Evolutionary conservation across 2,329 filamentous ascomycete species (phyloP).

Genomic region (Exophiala phaeomuriformis): DNA sequence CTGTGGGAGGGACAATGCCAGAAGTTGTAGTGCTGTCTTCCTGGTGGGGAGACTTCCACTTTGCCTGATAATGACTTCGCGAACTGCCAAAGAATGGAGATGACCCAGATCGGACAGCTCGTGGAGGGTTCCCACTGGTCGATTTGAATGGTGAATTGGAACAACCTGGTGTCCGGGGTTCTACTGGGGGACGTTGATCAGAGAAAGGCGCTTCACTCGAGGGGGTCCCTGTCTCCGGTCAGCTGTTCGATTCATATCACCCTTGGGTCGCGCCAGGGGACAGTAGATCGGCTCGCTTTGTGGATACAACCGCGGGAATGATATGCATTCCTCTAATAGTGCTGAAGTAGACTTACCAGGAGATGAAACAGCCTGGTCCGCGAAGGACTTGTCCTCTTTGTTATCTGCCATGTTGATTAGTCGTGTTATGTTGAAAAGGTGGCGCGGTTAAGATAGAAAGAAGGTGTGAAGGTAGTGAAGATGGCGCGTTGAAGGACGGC

Average conservation of each 20-base stretch:
- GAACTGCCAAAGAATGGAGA: conserved; percentile 13
- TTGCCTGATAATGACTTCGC: neutral
- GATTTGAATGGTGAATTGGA: conserved; percentile 2
- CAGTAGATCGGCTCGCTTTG: neutral
- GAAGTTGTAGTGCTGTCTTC: neutral
- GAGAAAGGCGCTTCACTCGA: neutral
- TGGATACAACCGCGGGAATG: neutral
- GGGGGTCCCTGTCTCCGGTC: conserved; percentile 4
- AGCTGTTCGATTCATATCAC: neutral
- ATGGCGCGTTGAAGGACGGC: neutral
- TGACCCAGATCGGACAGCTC: neutral
- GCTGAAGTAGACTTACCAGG: conserved; percentile 8
- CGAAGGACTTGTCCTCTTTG: conserved; percentile 3
- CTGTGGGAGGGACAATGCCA: neutral
- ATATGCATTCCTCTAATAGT: neutral
- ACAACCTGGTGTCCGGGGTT: neutral
- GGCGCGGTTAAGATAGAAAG: neutral
- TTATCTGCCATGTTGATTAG: conserved; percentile 16
- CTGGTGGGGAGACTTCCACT: neutral
- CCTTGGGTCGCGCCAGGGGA: neutral
- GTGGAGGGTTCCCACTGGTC: neutral
- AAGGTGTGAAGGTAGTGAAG: neutral
- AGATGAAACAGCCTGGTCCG: conserved; percentile 5
- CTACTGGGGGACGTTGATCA: neutral
- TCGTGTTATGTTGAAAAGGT: neutral